A percentile compares a stretch with the other conserved stretches of the same genome.
These are phyloP conservation scores for Pythium chondricola DNA, from an alignment of 352 stramenopile species.

Conservation along the genomic window DNA sequence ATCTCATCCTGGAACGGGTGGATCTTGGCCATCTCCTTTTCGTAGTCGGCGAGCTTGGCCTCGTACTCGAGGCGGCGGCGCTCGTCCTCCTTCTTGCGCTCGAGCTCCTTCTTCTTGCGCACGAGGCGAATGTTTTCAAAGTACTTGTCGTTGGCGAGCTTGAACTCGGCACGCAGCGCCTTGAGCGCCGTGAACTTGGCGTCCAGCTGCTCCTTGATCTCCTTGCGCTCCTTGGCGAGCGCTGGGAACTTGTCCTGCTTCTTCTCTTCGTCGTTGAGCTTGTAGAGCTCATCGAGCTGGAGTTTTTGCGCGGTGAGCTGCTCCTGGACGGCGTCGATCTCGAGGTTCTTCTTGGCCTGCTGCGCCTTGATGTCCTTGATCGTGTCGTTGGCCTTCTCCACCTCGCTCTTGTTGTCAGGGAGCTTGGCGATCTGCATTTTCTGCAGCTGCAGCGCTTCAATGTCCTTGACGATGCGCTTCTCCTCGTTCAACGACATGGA, in stretches of 20 bases:
- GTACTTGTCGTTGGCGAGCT: conserved; percentile 92
- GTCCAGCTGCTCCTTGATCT: conserved; percentile 90
- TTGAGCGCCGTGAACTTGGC: conserved; percentile 86
- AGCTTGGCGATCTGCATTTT: conserved; percentile 87
- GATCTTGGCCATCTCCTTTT: conserved; percentile 94
- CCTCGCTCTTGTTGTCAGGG: conserved; percentile 67
- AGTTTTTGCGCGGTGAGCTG: conserved; percentile 88
- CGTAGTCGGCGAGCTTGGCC: conserved; percentile 94
- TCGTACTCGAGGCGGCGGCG: conserved; percentile 85
- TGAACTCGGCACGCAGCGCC: conserved; percentile 84
- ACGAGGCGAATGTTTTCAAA: conserved; percentile 88
- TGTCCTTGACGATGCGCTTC: conserved; percentile 97
- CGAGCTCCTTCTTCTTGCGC: conserved; percentile 81
- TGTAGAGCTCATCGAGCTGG: conserved; percentile 85
- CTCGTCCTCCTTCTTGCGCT: conserved; percentile 79
- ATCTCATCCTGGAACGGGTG: conserved; percentile 96
- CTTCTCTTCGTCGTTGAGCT: conserved; percentile 87
- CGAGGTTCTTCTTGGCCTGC: conserved; percentile 90
- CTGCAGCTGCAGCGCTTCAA: conserved; percentile 87
- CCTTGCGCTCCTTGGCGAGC: conserved; percentile 82
- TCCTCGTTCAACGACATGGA: conserved; percentile 95
- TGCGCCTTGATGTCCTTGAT: conserved; percentile 70
- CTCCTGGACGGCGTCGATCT: conserved; percentile 92
- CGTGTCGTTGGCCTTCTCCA: conserved; percentile 77
- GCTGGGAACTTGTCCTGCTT: conserved; percentile 79